phyloP scores from a whole-genome alignment of 257 asterid species.

The Rhazya stricta region DNA sequence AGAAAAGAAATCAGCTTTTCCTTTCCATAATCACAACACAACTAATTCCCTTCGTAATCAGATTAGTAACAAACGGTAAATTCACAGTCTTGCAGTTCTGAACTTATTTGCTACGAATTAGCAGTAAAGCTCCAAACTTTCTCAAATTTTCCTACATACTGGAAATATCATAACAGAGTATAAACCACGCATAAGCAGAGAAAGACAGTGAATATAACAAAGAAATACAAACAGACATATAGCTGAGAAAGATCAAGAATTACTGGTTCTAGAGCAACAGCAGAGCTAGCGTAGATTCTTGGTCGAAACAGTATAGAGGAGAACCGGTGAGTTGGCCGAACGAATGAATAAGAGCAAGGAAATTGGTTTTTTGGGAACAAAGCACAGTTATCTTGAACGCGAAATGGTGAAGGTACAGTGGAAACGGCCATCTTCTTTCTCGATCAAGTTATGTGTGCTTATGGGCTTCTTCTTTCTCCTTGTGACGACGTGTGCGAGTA shows the following conservation, averaged over 20 bases:
- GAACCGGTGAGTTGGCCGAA: constrained; percentile 23
- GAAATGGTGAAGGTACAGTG: constrained; percentile 31
- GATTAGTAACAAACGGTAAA: background rate
- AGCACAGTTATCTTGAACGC: constrained; percentile 27
- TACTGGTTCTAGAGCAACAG: constrained; percentile 56
- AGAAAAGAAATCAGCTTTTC: background rate
- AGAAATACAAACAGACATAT: background rate
- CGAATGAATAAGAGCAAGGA: constrained; percentile 25
- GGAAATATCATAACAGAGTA: background rate
- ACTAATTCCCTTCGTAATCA: background rate
- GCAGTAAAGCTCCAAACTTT: background rate
- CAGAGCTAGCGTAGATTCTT: constrained; percentile 55
- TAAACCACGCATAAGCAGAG: background rate
- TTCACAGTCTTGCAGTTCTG: background rate
- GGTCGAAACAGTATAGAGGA: constrained; percentile 21
- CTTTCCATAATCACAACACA: background rate
- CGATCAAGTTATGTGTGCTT: constrained; percentile 4
- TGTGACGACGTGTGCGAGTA: constrained; percentile 23
- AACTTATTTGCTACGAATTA: background rate
- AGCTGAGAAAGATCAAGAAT: constrained; percentile 20
- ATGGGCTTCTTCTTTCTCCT: constrained; percentile 18
- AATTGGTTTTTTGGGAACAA: constrained; percentile 28
- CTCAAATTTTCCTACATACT: background rate
- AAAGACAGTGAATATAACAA: background rate
- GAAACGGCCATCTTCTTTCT: constrained; percentile 38